A percentile compares a stretch with the other conserved stretches of the same genome.
phyloP scores from a whole-genome alignment of 2,329 filamentous ascomycete species.

The Fusarium longipes region DNA sequence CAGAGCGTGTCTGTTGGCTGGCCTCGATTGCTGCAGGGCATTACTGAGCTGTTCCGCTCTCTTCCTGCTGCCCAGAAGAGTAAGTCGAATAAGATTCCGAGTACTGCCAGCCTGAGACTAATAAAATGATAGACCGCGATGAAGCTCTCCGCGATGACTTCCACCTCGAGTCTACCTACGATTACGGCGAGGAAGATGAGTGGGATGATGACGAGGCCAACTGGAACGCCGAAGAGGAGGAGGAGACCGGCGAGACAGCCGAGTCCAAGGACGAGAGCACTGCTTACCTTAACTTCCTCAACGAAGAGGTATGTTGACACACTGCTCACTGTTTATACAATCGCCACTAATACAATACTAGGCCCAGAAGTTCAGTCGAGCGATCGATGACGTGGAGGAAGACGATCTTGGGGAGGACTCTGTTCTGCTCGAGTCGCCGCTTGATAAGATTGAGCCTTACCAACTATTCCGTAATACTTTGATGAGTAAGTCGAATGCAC shows the following conservation, averaged over 20 bases:
- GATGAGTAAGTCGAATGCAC: slow-evolving; percentile 71
- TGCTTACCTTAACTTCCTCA: slow-evolving; percentile 95
- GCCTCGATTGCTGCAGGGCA: slow-evolving; percentile 88
- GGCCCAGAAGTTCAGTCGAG: slow-evolving; percentile 85
- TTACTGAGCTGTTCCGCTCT: slow-evolving; percentile 91
- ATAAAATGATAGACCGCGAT: slow-evolving; percentile 75
- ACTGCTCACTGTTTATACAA: background rate
- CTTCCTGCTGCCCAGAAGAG: slow-evolving; percentile 88
- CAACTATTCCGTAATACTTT: slow-evolving; percentile 85
- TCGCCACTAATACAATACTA: slow-evolving; percentile 52
- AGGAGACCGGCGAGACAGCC: slow-evolving; percentile 70
- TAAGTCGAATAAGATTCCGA: slow-evolving; percentile 56
- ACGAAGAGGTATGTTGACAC: slow-evolving; percentile 75
- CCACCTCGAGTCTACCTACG: slow-evolving; percentile 71
- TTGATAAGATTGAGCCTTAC: slow-evolving; percentile 97
- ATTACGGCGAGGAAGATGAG: slow-evolving; percentile 79
- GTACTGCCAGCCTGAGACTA: slow-evolving; percentile 27
- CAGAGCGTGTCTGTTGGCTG: slow-evolving; percentile 94
- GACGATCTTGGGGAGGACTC: slow-evolving; percentile 95
- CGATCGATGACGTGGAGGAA: slow-evolving; percentile 76
- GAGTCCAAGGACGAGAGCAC: slow-evolving; percentile 90
- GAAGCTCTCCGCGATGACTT: slow-evolving; percentile 92
- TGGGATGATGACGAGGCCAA: slow-evolving; percentile 84
- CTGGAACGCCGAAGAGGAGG: slow-evolving; percentile 81
- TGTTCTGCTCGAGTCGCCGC: slow-evolving; percentile 88